phyloP scores from a whole-genome alignment of 2,329 filamentous ascomycete species.

The Escovopsis sp. region DNA sequence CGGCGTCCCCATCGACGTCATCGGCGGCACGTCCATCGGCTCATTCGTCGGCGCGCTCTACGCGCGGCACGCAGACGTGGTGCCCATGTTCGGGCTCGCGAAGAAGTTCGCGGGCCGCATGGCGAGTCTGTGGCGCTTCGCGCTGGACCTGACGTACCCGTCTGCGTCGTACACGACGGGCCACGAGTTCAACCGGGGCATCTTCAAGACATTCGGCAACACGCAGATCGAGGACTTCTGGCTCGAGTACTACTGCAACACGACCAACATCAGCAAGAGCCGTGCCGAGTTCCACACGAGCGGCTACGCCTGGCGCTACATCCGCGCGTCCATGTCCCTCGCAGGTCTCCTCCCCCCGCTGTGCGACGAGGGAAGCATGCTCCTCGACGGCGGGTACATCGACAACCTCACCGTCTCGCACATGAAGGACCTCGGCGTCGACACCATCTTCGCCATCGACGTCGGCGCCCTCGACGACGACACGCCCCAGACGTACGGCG shows the following conservation, averaged over 20 bases:
- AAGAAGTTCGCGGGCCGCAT: constrained; percentile 99
- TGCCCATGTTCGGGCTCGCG: constrained; percentile 89
- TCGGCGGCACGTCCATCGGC: constrained; percentile 92
- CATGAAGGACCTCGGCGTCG: constrained; percentile 88
- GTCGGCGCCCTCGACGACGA: constrained; percentile 87
- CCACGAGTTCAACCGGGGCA: constrained; percentile 96
- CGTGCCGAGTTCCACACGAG: constrained; percentile 85
- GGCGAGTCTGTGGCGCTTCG: constrained; percentile 98
- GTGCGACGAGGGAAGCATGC: constrained; percentile 93
- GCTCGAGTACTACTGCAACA: constrained; percentile 98
- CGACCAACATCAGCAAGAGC: constrained; percentile 94
- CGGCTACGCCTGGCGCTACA: constrained; percentile 94
- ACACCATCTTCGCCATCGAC: constrained; percentile 90
- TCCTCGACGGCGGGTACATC: constrained; percentile 90
- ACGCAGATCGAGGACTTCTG: constrained; percentile 98
- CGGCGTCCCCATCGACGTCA: constrained; percentile 86
- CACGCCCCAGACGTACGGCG: constrained; percentile 81
- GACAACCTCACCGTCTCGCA: constrained; percentile 94
- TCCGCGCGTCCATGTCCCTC: constrained; percentile 90
- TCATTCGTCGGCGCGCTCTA: constrained; percentile 92
- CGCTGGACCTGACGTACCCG: constrained; percentile 87
- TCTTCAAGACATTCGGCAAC: constrained; percentile 96
- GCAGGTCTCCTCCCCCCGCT: constrained; percentile 84
- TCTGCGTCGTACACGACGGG: constrained; percentile 95
- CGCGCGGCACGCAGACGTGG: constrained; percentile 87